Evolutionary conservation across 2,329 filamentous ascomycete species (phyloP).

Genomic region (Sclerotinia minor): DNA sequence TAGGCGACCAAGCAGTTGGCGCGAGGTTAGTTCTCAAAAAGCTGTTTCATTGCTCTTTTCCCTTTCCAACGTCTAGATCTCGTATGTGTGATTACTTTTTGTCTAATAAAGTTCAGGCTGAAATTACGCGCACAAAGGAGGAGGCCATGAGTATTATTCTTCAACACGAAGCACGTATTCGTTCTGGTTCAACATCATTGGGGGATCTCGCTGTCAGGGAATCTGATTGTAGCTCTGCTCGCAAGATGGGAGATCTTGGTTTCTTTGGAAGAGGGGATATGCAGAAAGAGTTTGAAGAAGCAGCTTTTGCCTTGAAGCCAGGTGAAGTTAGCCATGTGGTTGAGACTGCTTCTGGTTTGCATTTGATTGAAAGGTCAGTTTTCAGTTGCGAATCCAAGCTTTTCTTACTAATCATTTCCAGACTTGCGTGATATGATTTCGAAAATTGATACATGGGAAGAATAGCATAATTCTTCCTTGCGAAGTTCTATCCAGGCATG

Average conservation of each 20-base stretch:
- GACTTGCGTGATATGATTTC: constrained; percentile 21
- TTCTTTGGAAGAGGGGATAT: constrained; percentile 95
- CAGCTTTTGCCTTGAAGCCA: constrained; percentile 83
- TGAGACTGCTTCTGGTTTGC: constrained; percentile 89
- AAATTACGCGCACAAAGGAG: constrained; percentile 85
- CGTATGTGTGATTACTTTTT: neutral
- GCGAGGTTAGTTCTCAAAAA: constrained; percentile 55
- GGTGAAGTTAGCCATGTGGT: constrained; percentile 86
- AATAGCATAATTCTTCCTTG: neutral
- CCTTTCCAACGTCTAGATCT: too few relatives aligned
- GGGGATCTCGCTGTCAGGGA: constrained; percentile 85
- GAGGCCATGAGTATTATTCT: constrained; percentile 79
- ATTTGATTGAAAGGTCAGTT: constrained; percentile 85
- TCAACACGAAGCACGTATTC: constrained; percentile 74
- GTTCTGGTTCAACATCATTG: constrained; percentile 64
- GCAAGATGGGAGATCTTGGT: constrained; percentile 91
- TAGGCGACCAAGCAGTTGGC: constrained; percentile 88
- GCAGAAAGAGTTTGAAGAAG: constrained; percentile 98
- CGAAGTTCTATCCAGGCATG: neutral
- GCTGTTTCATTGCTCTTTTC: too few relatives aligned
- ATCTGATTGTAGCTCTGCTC: constrained; percentile 92
- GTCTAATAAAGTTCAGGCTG: constrained; percentile 49
- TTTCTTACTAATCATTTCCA: constrained; percentile 9
- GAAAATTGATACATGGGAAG: neutral
- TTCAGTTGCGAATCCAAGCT: neutral